phyloP scores from a whole-genome alignment of 2,329 filamentous ascomycete genomes.

The Penicillium sp. region DNA sequence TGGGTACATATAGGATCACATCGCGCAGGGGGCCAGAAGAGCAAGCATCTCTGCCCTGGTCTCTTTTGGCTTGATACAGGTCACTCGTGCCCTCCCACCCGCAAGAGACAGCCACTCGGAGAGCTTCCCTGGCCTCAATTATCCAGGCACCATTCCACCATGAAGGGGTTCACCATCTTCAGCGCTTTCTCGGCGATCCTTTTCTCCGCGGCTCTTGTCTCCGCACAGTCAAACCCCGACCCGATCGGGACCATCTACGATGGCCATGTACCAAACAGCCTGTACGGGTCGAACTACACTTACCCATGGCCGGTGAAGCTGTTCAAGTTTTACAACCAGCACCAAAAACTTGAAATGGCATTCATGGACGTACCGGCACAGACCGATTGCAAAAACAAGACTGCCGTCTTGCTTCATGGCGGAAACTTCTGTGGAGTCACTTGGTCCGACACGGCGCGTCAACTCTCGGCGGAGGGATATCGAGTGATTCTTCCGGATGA shows the following conservation, averaged over 20 bases:
- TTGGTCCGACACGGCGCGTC: slow-evolving; percentile 18
- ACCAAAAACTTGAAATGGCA: slow-evolving; percentile 18
- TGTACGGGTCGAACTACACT: slow-evolving; percentile 14
- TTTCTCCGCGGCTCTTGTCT: background rate
- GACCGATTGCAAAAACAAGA: slow-evolving; percentile 2
- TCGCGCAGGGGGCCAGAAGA: background rate
- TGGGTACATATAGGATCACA: background rate
- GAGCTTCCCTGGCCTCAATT: background rate
- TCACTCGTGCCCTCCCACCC: background rate
- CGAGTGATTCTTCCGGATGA: slow-evolving; percentile 20
- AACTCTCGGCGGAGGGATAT: slow-evolving; percentile 15
- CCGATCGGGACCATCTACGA: slow-evolving; percentile 16
- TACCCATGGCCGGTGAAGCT: slow-evolving; percentile 20
- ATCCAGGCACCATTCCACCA: background rate
- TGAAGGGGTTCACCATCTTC: background rate
- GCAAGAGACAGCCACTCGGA: background rate
- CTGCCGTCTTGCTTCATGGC: slow-evolving; percentile 15
- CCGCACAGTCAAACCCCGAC: slow-evolving; percentile 13
- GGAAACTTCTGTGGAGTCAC: slow-evolving; percentile 20
- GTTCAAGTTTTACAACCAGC: slow-evolving; percentile 20
- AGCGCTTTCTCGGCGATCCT: background rate
- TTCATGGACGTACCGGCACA: slow-evolving; percentile 15
- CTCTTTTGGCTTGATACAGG: background rate
- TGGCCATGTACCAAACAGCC: slow-evolving; percentile 9
- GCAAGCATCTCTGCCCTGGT: background rate